Evolutionary conservation across 2,329 filamentous ascomycete genomes (phyloP), one percentile per base, ranked within the genome.

Genomic region (Stagonosporopsis cucurbitacearum): DNA sequence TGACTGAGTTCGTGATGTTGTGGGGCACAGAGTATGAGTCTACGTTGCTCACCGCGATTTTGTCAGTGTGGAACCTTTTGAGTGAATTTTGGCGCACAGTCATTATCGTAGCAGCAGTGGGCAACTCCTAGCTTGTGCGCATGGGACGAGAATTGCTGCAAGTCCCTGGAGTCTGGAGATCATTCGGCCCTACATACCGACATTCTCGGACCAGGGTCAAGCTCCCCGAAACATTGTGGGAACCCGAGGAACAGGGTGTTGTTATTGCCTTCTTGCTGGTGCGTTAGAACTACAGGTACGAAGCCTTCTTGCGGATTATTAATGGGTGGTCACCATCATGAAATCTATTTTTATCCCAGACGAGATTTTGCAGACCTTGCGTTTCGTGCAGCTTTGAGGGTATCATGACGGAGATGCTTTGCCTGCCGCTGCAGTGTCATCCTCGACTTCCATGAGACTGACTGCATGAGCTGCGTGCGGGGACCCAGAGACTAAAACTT

Each of bases 141-240:
- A 12, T 19, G 23, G 37, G 13, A 32, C 25, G 37, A 13, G 25
- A 26, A 26, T 32, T 28, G 17, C 22, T 36, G 46, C 46, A 47
- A 8, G 47, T 43, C 26, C 53, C 42, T 51, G 42, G 53, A 47
- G 47, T 48, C 42, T 51, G 42, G 53, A 47, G 47, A 37, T 56
- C 36, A n/a, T 12, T 45, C 52, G 46, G 45, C 12, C 11, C 25
- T 41, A n/a, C n/a, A n/a, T n/a, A 20, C 13, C 30, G n/a, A 32
- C 4, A 25, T 6, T 43, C n/a, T n/a, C 33, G 46, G 41, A 55
- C 33, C 12, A 41, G 25, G 33, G 20, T 40, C 11, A 12, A 51
- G 44, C 50, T 49, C 32, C 44, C 51, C 50, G 39, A 44, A 17
- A 19, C 15, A n/a, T 45, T 44, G 22, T 44, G 45, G 33, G 51